A percentile compares a stretch with the other conserved stretches of the same genome.
phyloP scores from a whole-genome alignment of 2,329 filamentous ascomycete genomes.

The Colletotrichum phormii region DNA sequence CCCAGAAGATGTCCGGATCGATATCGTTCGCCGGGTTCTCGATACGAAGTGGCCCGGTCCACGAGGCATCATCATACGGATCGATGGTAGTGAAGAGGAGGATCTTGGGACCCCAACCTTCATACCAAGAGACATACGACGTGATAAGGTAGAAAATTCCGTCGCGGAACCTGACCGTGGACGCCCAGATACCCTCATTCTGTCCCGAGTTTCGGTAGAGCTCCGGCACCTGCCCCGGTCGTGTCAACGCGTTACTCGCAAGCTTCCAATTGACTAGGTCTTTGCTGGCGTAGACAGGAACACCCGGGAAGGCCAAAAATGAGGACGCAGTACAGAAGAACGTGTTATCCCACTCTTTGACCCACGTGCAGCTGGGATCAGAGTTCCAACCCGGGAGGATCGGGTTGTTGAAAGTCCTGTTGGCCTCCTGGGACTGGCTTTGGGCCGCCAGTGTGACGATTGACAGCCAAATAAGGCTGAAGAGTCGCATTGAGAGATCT shows the following conservation, averaged over 20 bases:
- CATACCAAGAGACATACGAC: conserved; percentile 25
- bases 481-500: not conserved
- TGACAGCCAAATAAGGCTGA: conserved; percentile 20
- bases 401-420: conserved; percentile 49
- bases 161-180: conserved; percentile 56
- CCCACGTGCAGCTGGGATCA: conserved; percentile 57
- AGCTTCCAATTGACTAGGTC: conserved; percentile 63
- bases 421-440: conserved; percentile 5
- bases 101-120: conserved; percentile 46
- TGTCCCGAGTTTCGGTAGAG: conserved; percentile 34
- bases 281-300: conserved; percentile 64
- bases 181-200: conserved; percentile 56
- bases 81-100: conserved; percentile 55
- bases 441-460: conserved; percentile 5
- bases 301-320: conserved; percentile 63
- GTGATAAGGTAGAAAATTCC: conserved; percentile 55
- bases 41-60: conserved; percentile 52
- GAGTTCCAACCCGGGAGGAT: conserved; percentile 62
- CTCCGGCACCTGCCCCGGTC: conserved; percentile 53
- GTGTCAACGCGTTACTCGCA: conserved; percentile 52
- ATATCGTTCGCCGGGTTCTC: conserved; percentile 46
- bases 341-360: conserved; percentile 52
- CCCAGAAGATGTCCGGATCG: conserved; percentile 65
- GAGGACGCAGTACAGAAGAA: conserved; percentile 65
- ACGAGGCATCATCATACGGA: conserved; percentile 50